Conservation (phyloP, 1,284 basidiomycete species). For the Neonothopanus nambi region DNA sequence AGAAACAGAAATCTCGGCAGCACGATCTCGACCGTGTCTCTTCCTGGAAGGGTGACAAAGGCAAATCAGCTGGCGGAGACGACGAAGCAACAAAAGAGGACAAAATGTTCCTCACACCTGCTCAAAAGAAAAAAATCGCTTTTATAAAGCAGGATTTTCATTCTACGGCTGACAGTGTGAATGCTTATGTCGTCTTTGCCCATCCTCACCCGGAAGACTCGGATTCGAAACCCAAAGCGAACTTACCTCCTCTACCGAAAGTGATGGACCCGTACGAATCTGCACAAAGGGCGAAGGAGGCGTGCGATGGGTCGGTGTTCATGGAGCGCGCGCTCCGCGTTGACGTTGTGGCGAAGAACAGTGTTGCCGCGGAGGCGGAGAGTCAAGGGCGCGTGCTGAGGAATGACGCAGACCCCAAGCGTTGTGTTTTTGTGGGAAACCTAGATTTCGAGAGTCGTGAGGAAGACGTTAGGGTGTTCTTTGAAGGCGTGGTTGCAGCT, state of each 20-base stretch:
- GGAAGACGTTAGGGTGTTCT: conserved; percentile 85
- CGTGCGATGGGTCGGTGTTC: conserved; percentile 75
- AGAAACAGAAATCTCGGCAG: conserved; percentile 35
- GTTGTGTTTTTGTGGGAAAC: conserved; percentile 89
- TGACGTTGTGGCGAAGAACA: conserved; percentile 57
- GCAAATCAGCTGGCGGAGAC: too few species aligned
- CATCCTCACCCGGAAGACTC: conserved; percentile 51
- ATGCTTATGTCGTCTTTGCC: conserved; percentile 89
- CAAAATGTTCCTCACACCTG: conserved; percentile 73
- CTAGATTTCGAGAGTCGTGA: conserved; percentile 92
- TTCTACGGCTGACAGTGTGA: conserved; percentile 65
- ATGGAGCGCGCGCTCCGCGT: conserved; percentile 76
- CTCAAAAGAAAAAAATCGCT: conserved; percentile 92
- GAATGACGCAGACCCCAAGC: conserved; percentile 64
- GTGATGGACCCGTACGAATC: conserved; percentile 75
- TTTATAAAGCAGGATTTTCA: conserved; percentile 94
- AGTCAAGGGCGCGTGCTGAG: conserved; percentile 14
- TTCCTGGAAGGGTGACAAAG: conserved; percentile 69
- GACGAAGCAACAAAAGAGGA: conserved; percentile 46
- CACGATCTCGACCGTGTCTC: conserved; percentile 64
- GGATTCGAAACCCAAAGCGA: conserved; percentile 29
- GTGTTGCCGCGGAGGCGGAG: conserved; percentile 13
- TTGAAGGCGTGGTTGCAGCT: conserved; percentile 75
- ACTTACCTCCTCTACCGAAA: conserved; percentile 55
- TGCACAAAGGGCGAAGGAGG: conserved; percentile 59